Evolutionary conservation across 768 basidiomycete species (phyloP), one percentile per base, ranked within the genome.

Genomic region (Serpula lacrymans): DNA sequence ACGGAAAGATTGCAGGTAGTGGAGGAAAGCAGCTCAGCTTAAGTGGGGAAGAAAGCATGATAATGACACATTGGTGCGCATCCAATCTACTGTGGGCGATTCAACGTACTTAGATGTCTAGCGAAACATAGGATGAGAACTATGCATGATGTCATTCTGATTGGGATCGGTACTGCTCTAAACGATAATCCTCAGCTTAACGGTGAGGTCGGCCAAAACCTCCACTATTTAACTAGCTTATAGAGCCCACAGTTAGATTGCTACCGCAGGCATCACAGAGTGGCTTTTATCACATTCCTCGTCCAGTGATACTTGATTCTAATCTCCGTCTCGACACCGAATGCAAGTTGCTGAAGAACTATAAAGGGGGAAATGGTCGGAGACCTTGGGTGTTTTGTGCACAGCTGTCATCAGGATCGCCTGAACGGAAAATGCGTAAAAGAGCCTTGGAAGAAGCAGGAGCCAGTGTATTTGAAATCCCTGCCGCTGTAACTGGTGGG

Each of bases 171-270:
- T 6, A 98, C 95, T 0, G 82, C 89, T 16, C 63, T 91, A 32
- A 89, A 91, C 45, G 95, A 99, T 54, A 75, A 99, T 58, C 95
- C 95, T 4, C 88, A 96, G 54, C 71, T 99, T n/a, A 95, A 94
- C 51, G 80, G 94, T 89, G 51, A 49, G 80, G 58, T 30, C 44
- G 6, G 3, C 21, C 9, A 17, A 33, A n/a, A n/a, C n/a, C 14
- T n/a, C 30, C 13, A 16, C 23, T 16, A 13, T 28, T 12, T 35
- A 6, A 17, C n/a, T n/a, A n/a, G n/a, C n/a, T n/a, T n/a, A n/a
- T n/a, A n/a, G n/a, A n/a, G n/a, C n/a, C n/a, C n/a, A n/a, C n/a
- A n/a, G n/a, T n/a, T n/a, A n/a, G n/a, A n/a, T n/a, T n/a, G n/a
- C n/a, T n/a, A n/a, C n/a, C n/a, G n/a, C n/a, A n/a, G n/a, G n/a